phyloP scores from a whole-genome alignment of 2,329 filamentous ascomycete species.

The Monilinia aucupariae region DNA sequence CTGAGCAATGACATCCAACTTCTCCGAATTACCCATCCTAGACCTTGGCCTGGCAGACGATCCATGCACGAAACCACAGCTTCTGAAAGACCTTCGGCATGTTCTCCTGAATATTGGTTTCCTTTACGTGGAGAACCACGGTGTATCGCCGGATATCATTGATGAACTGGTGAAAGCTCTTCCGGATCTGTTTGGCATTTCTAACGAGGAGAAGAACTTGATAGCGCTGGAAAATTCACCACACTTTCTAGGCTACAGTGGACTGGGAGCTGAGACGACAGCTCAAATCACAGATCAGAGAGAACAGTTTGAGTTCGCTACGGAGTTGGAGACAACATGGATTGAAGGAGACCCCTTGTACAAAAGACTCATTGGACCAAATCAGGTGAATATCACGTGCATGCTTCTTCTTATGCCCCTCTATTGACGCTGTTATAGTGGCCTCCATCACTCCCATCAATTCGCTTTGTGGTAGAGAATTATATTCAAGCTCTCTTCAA shows the following conservation, averaged over 20 bases:
- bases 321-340: conserved; percentile 7
- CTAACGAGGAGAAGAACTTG: not conserved
- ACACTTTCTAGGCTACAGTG: conserved; percentile 12
- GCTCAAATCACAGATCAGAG: conserved; percentile 10
- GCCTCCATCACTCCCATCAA: conserved; percentile 6
- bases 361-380: conserved; percentile 6
- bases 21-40: conserved; percentile 7
- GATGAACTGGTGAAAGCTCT: not conserved
- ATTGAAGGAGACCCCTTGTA: conserved; percentile 13
- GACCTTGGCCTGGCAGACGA: conserved; percentile 7
- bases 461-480: not conserved
- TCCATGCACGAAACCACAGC: not conserved
- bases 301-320: conserved; percentile 16
- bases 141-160: not conserved
- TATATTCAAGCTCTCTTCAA: conserved; percentile 7
- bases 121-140: conserved; percentile 13
- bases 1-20: conserved; percentile 11
- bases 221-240: conserved; percentile 9
- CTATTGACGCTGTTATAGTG: not conserved
- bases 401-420: not conserved
- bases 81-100: conserved; percentile 11
- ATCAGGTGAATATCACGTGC: conserved; percentile 6
- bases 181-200: conserved; percentile 3
- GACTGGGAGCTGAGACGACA: conserved; percentile 10
- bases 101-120: conserved; percentile 10